Evolutionary conservation across 306 rosid genomes (phyloP).

Genomic region (Dalbergia cochinchinensis): DNA sequence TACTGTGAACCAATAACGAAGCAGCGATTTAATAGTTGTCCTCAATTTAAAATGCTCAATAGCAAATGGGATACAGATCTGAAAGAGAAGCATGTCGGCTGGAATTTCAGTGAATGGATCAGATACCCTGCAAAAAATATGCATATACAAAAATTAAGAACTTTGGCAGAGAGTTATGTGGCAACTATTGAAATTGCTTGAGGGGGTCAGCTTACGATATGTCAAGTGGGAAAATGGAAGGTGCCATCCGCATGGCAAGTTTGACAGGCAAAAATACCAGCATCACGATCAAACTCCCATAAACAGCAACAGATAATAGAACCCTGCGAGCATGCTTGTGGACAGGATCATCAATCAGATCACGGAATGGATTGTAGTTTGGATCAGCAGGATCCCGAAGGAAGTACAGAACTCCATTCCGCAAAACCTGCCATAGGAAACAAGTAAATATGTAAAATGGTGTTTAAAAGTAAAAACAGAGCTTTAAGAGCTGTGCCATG

Average conservation of each 20-base stretch:
- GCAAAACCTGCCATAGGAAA: constrained; percentile 80
- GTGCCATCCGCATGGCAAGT: constrained; percentile 95
- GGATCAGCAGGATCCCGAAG: constrained; percentile 99
- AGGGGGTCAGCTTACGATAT: constrained; percentile 73
- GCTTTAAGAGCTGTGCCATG: constrained; percentile 20
- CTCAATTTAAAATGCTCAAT: constrained; percentile 96
- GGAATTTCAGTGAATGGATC: constrained; percentile 99
- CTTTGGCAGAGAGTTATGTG: constrained; percentile 11
- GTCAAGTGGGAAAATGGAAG: constrained; percentile 93
- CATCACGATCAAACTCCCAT: constrained; percentile 99
- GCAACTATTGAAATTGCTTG: constrained; percentile 26
- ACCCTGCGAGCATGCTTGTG: constrained; percentile 99
- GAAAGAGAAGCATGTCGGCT: constrained; percentile 98
- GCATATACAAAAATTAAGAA: constrained; percentile 39
- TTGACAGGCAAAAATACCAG: constrained; percentile 95
- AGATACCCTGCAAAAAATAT: constrained; percentile 76
- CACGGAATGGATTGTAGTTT: constrained; percentile 98
- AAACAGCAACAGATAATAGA: constrained; percentile 91
- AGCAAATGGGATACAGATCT: constrained; percentile 98
- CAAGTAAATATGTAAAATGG: neutral
- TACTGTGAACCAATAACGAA: constrained; percentile 91
- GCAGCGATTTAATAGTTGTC: constrained; percentile 90
- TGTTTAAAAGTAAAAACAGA: constrained; percentile 24
- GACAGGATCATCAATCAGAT: constrained; percentile 97
- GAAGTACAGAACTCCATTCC: constrained; percentile 95